Evolutionary conservation across 805 yeast genomes (phyloP).

Genomic region (Kregervanrija fluxuum): DNA sequence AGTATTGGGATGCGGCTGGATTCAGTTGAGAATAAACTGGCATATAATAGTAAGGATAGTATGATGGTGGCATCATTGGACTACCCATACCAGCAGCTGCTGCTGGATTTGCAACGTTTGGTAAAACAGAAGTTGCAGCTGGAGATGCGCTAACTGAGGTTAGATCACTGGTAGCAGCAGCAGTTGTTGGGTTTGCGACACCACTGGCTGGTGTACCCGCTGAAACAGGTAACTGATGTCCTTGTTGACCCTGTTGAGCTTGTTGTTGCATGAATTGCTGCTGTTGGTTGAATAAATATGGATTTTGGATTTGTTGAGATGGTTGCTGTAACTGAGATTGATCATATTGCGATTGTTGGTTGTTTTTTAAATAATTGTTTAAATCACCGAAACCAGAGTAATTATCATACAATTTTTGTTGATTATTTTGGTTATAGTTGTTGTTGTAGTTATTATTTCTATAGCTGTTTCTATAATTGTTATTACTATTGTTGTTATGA

Average conservation of each 20-base stretch:
- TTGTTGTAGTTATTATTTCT: slow-evolving; percentile 11
- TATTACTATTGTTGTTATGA: slow-evolving; percentile 15
- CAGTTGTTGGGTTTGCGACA: slow-evolving; percentile 1
- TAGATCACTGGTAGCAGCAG: slow-evolving; percentile 1
- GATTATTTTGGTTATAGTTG: slow-evolving; percentile 9
- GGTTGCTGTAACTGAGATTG: slow-evolving; percentile 20
- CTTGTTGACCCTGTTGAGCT: slow-evolving; percentile 8
- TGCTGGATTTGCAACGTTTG: slow-evolving; percentile 14
- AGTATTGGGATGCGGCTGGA: slow-evolving; percentile 22
- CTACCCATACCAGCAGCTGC: slow-evolving; percentile 11
- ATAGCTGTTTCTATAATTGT: slow-evolving; percentile 13
- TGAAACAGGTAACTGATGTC: slow-evolving; percentile 11
- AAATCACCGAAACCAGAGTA: slow-evolving; percentile 20
- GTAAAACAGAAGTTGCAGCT: slow-evolving; percentile 14
- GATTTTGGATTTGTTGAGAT: slow-evolving; percentile 8
- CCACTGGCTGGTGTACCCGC: slow-evolving; percentile 12
- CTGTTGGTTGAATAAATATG: slow-evolving; percentile 10
- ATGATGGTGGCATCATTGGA: slow-evolving; percentile 26
- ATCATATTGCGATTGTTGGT: slow-evolving; percentile 19
- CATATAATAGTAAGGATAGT: slow-evolving; percentile 26
- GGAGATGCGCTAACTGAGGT: slow-evolving; percentile 9
- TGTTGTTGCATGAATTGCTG: slow-evolving; percentile 17
- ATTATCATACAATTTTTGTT: not conserved
- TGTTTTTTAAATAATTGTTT: slow-evolving; percentile 20
- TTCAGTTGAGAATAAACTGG: slow-evolving; percentile 24